Evolutionary conservation across 768 basidiomycete genomes (phyloP), one percentile per base, ranked within the genome.

Genomic region (Epithele typhae): DNA sequence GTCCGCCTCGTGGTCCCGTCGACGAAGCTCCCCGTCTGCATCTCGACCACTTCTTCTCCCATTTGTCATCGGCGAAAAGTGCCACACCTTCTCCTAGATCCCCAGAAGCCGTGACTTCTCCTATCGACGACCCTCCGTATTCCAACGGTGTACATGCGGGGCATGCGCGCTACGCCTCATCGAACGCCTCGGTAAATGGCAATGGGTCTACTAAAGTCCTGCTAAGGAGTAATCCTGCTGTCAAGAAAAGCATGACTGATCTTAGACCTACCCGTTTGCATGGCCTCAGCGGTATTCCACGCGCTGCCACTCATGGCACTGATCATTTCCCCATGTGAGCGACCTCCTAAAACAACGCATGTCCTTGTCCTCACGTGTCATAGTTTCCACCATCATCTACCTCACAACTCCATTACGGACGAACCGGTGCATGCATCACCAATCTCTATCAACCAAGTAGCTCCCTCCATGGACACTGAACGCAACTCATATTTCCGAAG

Each of bases 401-500:
- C 40, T 3, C 42, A 44, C 23, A 33, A 40, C 35, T 47, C 51
- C 8, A 52, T 52, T 25, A 52, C 43, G 17, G 70, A 70, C 18
- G 59, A 61, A 19, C 58, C 65, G 47, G 43, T 66, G 51, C 23
- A 59, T 58, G 61, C 68, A 23, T 72, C 77, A 7, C 74, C 76
- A 24, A 64, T 70, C 3, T 58, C 64, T 18, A 52, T 61, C 7
- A 69, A 68, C 34, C 71, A 68, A 35, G 64, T 73, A 1, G 69
- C 76, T 3, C 77, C 79, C 17, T 73, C 81, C 4, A 80, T 87
- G 65, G 82, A 91, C 34, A 76, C 79, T 3, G 90, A 94, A 59
- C 81, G 89, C 19, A 87, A 92, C 58, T 88, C 91, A 1, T 98
- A 99, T 66, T 99, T 99, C 68, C 84, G 86, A 30, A 82, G 93